Conservation (phyloP, 2,329 filamentous ascomycete species). For the Leptographium flavum region DNA sequence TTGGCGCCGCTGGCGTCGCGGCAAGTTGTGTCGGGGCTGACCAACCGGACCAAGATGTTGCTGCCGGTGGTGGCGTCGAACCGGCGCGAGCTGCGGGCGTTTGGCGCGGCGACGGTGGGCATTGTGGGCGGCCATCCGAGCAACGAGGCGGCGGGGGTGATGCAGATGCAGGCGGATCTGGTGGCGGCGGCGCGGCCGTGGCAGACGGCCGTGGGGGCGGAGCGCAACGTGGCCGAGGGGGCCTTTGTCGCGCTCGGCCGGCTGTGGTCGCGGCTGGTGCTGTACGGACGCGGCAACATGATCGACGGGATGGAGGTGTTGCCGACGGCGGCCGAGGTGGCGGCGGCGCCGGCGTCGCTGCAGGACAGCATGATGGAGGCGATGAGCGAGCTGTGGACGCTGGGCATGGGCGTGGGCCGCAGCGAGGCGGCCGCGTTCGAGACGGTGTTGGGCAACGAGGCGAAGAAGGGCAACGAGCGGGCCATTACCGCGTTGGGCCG, state of each 20-base stretch:
- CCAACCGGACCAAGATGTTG: constrained; percentile 35
- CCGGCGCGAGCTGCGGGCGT: constrained; percentile 49
- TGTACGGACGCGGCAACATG: constrained; percentile 20
- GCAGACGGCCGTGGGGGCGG: constrained; percentile 29
- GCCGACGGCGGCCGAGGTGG: constrained; percentile 9
- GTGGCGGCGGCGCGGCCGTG: constrained; percentile 33
- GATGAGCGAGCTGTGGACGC: constrained; percentile 28
- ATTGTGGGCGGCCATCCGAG: constrained; percentile 56
- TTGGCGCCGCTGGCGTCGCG: constrained; percentile 26
- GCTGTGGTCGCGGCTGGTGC: constrained; percentile 28
- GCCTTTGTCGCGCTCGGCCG: constrained; percentile 30
- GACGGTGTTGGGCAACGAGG: constrained; percentile 48
- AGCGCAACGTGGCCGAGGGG: constrained; percentile 32
- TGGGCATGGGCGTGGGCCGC: constrained; percentile 20
- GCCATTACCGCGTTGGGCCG: constrained; percentile 72
- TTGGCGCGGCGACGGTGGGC: constrained; percentile 58
- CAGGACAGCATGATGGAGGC: constrained; percentile 30
- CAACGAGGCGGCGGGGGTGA: constrained; percentile 25
- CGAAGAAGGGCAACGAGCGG: constrained; percentile 68
- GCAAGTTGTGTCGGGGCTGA: constrained; percentile 31
- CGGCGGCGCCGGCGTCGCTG: constrained; percentile 17
- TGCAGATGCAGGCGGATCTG: constrained; percentile 28
- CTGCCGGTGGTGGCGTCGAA: constrained; percentile 54
- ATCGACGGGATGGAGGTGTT: too few species aligned
- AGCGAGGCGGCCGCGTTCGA: constrained; percentile 34